Evolutionary conservation across 352 stramenopile genomes (phyloP).

Genomic region (Pythium phragmiticola): DNA sequence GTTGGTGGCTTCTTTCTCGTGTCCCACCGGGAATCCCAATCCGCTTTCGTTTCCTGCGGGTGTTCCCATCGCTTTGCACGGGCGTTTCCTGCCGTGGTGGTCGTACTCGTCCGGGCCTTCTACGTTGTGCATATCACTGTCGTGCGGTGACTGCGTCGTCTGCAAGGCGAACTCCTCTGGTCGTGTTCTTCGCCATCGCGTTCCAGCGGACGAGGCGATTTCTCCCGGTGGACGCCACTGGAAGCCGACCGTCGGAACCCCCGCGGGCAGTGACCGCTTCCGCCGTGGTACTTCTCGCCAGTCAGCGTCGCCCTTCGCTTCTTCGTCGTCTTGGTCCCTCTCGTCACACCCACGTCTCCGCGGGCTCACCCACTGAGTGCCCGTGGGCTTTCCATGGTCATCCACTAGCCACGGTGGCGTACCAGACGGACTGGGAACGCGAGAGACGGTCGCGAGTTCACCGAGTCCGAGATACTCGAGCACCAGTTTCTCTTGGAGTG

Average conservation of each 20-base stretch:
- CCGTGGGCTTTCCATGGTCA: not conserved
- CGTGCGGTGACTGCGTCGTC: not conserved
- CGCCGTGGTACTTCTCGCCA: too few relatives aligned
- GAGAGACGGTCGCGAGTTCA: slow-evolving; percentile 44
- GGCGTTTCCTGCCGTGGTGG: slow-evolving; percentile 16
- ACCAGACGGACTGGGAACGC: not conserved
- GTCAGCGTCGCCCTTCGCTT: slow-evolving; percentile 1
- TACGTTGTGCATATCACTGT: not conserved
- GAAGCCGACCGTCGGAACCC: not conserved
- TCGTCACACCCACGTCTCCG: too few relatives aligned
- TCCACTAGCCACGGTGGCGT: not conserved
- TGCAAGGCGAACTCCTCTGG: not conserved
- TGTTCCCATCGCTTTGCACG: slow-evolving; percentile 4
- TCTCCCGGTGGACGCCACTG: slow-evolving; percentile 10
- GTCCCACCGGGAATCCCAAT: not conserved
- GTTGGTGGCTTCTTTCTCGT: too few relatives aligned
- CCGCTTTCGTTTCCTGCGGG: not conserved
- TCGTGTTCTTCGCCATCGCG: slow-evolving; percentile 10
- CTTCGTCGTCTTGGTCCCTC: slow-evolving; percentile 4
- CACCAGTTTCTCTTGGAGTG: slow-evolving; percentile 66
- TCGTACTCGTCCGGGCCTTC: slow-evolving; percentile 15
- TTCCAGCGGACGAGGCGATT: slow-evolving; percentile 3
- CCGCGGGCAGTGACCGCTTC: not conserved
- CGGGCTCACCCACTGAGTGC: too few relatives aligned
- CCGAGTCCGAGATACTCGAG: slow-evolving; percentile 61